These are phyloP conservation scores for Cercospora zeina DNA, from an alignment of 2,329 filamentous ascomycete species.

Conservation along the genomic window DNA sequence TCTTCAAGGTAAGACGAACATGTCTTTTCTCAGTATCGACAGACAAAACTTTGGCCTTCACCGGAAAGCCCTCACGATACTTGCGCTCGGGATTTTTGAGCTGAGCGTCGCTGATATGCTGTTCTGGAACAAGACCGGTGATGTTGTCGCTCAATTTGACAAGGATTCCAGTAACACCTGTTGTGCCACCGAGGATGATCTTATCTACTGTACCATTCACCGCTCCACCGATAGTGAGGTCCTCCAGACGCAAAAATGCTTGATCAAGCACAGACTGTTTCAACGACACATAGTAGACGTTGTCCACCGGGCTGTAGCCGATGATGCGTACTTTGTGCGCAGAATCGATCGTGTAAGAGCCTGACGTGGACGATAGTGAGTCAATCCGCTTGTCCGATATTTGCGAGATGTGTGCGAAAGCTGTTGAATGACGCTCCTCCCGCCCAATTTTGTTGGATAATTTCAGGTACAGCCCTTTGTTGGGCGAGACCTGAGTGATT, in stretches of 20 bases:
- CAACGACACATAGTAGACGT: slow-evolving; percentile 80
- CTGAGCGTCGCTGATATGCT: slow-evolving; percentile 83
- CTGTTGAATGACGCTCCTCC: slow-evolving; percentile 19
- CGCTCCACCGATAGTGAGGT: slow-evolving; percentile 77
- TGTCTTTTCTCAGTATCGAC: slow-evolving; percentile 73
- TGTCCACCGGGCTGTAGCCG: slow-evolving; percentile 84
- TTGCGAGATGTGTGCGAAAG: slow-evolving; percentile 92
- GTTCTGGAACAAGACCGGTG: slow-evolving; percentile 81
- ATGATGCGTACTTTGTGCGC: slow-evolving; percentile 79
- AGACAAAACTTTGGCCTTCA: slow-evolving; percentile 84
- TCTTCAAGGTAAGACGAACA: slow-evolving; percentile 88
- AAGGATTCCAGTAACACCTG: slow-evolving; percentile 78
- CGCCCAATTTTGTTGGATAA: slow-evolving; percentile 48
- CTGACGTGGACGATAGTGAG: slow-evolving; percentile 71
- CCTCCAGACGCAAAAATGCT: slow-evolving; percentile 85
- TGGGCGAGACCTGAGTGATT: slow-evolving; percentile 75
- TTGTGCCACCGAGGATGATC: slow-evolving; percentile 72
- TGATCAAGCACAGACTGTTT: slow-evolving; percentile 81
- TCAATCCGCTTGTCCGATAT: slow-evolving; percentile 90
- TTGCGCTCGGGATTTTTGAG: slow-evolving; percentile 95
- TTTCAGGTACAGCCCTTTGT: slow-evolving; percentile 78
- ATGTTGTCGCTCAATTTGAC: slow-evolving; percentile 84
- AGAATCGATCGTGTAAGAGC: slow-evolving; percentile 75
- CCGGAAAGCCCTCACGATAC: slow-evolving; percentile 79
- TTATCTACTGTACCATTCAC: slow-evolving; percentile 84